A percentile compares a stretch with the other conserved stretches of the same genome.
Conservation (phyloP, 441 rosid species). For the Breynia disticha region DNA sequence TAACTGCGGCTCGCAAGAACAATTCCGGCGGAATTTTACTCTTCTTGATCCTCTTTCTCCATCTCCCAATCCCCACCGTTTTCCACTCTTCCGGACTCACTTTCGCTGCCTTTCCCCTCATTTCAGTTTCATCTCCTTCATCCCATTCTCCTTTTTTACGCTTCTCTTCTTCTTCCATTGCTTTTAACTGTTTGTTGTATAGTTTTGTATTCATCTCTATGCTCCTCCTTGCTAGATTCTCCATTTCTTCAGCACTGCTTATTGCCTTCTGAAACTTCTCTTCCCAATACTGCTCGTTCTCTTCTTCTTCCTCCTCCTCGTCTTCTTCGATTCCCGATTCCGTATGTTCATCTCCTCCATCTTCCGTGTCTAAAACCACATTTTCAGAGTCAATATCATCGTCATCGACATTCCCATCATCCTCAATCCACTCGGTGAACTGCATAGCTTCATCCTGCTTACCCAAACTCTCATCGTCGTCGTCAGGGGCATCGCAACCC, state of each 20-base stretch:
- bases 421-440: constrained; percentile 64
- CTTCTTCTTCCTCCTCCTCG: constrained; percentile 25
- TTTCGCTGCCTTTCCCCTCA: constrained; percentile 63
- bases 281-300: constrained; percentile 54
- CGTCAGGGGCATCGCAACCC: constrained; percentile 93
- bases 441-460: constrained; percentile 24
- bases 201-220: constrained; percentile 33
- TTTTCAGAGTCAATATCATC: constrained; percentile 21
- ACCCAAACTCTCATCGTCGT: constrained; percentile 36
- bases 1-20: constrained; percentile 69
- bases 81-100: constrained; percentile 79
- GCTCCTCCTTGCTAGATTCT: constrained; percentile 54
- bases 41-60: constrained; percentile 69
- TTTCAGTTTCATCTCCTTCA: constrained; percentile 49
- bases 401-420: constrained; percentile 25
- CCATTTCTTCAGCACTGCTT: constrained; percentile 66
- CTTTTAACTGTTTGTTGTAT: constrained; percentile 46
- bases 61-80: constrained; percentile 55
- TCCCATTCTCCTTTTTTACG: constrained; percentile 18
- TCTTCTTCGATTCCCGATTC: constrained; percentile 23
- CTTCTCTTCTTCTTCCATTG: not conserved
- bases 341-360: constrained; percentile 26
- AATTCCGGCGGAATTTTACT: constrained; percentile 73
- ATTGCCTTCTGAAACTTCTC: constrained; percentile 54
- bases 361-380: constrained; percentile 37